These are phyloP conservation scores for Ustanciosporium gigantosporum DNA, from an alignment of 1,284 basidiomycete species.

Conservation along the genomic window DNA sequence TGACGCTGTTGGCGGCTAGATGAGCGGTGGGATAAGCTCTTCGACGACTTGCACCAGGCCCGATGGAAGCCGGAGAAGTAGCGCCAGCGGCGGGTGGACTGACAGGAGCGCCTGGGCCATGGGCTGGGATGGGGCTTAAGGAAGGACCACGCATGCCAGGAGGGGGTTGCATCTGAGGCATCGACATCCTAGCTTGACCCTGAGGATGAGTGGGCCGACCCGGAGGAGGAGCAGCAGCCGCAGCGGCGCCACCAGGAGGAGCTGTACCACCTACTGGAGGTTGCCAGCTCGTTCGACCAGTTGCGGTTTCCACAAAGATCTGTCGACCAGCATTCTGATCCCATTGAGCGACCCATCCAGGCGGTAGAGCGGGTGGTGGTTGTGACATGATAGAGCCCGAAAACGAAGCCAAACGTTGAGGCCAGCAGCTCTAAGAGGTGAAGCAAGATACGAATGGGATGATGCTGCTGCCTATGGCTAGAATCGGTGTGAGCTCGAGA, in stretches of 20 bases:
- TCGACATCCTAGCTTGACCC: constrained; percentile 55
- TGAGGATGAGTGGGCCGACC: constrained; percentile 57
- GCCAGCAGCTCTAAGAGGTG: no score
- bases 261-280: constrained; percentile 42
- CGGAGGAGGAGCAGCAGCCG: constrained; percentile 20
- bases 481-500: no score
- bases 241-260: constrained; percentile 7
- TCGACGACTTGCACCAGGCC: constrained; percentile 61
- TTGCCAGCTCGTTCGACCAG: constrained; percentile 61
- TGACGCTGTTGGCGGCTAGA: constrained; percentile 58
- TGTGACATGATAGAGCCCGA: constrained; percentile 32
- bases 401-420: no score
- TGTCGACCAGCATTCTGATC: constrained; percentile 78
- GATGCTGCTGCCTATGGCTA: no score
- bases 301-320: constrained; percentile 71
- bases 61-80: constrained; percentile 59
- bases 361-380: constrained; percentile 67
- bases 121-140: constrained; percentile 23
- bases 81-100: constrained; percentile 35
- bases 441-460: neutral
- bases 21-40: constrained; percentile 64
- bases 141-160: constrained; percentile 39
- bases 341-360: constrained; percentile 89
- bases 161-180: constrained; percentile 55
- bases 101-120: constrained; percentile 37